These are phyloP conservation scores for Mucor circinelloides DNA, from an alignment of 371 early-diverging fungal genomes.

Conservation along the genomic window DNA sequence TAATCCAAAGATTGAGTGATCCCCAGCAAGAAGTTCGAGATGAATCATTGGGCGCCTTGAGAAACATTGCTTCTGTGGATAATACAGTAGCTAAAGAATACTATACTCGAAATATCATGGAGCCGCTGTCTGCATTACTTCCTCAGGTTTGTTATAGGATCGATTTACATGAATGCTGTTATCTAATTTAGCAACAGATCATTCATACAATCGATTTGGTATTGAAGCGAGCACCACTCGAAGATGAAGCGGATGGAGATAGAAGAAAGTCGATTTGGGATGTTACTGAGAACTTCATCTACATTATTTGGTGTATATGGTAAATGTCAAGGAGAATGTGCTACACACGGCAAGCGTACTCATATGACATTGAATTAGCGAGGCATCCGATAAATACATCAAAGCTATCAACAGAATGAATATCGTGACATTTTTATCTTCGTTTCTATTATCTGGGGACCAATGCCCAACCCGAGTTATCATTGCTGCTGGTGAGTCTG, in stretches of 20 bases:
- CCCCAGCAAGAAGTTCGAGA: conserved; percentile 72
- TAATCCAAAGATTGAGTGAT: conserved; percentile 75
- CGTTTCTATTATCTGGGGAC: conserved; percentile 63
- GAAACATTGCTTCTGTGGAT: conserved; percentile 66
- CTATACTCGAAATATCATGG: conserved; percentile 65
- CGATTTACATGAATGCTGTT: too few species aligned
- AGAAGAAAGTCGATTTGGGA: conserved; percentile 70
- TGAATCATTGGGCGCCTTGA: conserved; percentile 79
- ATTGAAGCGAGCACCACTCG: conserved; percentile 47
- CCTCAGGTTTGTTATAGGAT: conserved; percentile 35
- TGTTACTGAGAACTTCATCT: conserved; percentile 74
- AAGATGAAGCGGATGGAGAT: conserved; percentile 52
- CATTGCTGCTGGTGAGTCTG: conserved; percentile 60
- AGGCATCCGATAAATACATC: conserved; percentile 69
- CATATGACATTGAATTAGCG: conserved; percentile 37
- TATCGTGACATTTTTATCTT: conserved; percentile 66
- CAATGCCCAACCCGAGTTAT: conserved; percentile 64
- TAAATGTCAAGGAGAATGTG: conserved; percentile 9
- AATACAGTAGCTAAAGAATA: conserved; percentile 70
- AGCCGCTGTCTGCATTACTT: conserved; percentile 49
- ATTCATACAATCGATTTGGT: conserved; percentile 49
- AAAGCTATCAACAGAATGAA: conserved; percentile 69
- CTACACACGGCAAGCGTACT: not conserved
- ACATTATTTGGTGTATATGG: conserved; percentile 68
- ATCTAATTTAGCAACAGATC: conserved; percentile 23